phyloP scores from a whole-genome alignment of 148 eudicot species.

The Vaccinium myrtillus region DNA sequence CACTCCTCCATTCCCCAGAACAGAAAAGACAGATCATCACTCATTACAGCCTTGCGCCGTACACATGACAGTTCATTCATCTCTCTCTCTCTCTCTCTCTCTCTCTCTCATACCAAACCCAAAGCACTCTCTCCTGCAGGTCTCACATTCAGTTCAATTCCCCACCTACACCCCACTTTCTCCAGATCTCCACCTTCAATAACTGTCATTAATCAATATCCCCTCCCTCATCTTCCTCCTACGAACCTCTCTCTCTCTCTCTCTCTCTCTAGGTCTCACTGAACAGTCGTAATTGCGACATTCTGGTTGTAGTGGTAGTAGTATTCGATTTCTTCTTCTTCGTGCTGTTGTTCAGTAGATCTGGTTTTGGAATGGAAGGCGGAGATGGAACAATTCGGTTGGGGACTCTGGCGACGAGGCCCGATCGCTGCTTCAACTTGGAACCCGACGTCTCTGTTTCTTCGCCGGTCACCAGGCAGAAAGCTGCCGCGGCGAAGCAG shows the following conservation, averaged over 20 bases:
- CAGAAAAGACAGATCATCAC: neutral
- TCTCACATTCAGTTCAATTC: neutral
- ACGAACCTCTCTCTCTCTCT: neutral
- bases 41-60: slow-evolving; percentile 15
- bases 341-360: neutral
- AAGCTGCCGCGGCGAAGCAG: slow-evolving; percentile 29
- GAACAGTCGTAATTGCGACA: neutral
- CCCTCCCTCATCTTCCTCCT: neutral
- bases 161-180: neutral
- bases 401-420: slow-evolving; percentile 14
- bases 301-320: neutral
- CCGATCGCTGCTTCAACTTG: slow-evolving; percentile 18
- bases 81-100: neutral
- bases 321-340: neutral
- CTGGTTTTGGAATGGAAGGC: slow-evolving; percentile 20
- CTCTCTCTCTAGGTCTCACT: no score
- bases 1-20: slow-evolving; percentile 5
- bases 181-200: neutral
- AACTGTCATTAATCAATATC: neutral
- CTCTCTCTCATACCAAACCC: neutral
- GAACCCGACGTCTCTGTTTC: slow-evolving; percentile 22
- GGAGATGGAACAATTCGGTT: slow-evolving; percentile 23
- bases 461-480: slow-evolving; percentile 27
- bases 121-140: neutral
- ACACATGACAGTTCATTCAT: slow-evolving; percentile 14